Evolutionary conservation across 2,329 filamentous ascomycete genomes (phyloP).

Genomic region (Pseudopithomyces chartarum): DNA sequence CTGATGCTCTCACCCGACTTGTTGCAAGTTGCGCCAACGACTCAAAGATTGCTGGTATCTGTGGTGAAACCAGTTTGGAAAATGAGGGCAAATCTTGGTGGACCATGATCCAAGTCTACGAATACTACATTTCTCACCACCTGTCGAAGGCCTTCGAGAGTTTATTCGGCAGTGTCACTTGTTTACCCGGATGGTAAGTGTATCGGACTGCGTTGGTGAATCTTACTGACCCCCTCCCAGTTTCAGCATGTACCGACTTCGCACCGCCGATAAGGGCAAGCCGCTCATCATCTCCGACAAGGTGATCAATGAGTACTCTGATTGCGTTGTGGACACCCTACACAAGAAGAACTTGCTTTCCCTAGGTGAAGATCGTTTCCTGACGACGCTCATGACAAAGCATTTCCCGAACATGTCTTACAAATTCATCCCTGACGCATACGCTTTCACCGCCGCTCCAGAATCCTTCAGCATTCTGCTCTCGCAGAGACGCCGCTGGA

Average conservation of each 20-base stretch:
- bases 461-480: slow-evolving; percentile 92
- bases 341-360: slow-evolving; percentile 94
- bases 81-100: slow-evolving; percentile 96
- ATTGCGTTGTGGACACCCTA: slow-evolving; percentile 88
- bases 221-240: slow-evolving; percentile 54
- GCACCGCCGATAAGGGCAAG: slow-evolving; percentile 91
- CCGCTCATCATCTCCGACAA: slow-evolving; percentile 91
- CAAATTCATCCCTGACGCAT: slow-evolving; percentile 94
- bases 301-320: slow-evolving; percentile 85
- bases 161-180: slow-evolving; percentile 96
- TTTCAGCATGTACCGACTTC: slow-evolving; percentile 98
- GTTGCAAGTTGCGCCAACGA: slow-evolving; percentile 93
- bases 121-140: slow-evolving; percentile 99
- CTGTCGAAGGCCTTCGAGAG: slow-evolving; percentile 97
- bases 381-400: slow-evolving; percentile 98
- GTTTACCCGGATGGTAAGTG: slow-evolving; percentile 96
- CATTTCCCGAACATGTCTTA: slow-evolving; percentile 94
- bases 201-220: neutral
- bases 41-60: slow-evolving; percentile 95
- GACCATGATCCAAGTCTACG: slow-evolving; percentile 99
- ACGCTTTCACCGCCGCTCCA: slow-evolving; percentile 90
- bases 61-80: slow-evolving; percentile 92
- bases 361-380: slow-evolving; percentile 93
- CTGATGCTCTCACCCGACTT: slow-evolving; percentile 89
- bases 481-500: slow-evolving; percentile 98